phyloP scores from a whole-genome alignment of 345 rosid genomes.

The Citrus trifoliata region DNA sequence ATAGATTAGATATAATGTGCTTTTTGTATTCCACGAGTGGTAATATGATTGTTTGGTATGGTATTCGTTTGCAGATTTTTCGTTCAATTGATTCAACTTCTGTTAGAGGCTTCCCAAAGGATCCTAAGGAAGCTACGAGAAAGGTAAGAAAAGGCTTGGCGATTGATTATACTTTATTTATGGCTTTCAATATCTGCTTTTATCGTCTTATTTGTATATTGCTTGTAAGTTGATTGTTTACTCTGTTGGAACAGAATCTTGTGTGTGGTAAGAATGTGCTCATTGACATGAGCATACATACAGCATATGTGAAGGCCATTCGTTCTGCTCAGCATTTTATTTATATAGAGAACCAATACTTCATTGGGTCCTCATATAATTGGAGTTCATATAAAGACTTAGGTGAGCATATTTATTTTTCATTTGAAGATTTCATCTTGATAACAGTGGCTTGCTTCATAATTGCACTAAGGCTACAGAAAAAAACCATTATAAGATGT shows the following conservation, averaged over 20 bases:
- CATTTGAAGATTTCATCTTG: neutral
- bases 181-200: neutral
- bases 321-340: conserved; percentile 97
- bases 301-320: conserved; percentile 92
- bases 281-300: conserved; percentile 99
- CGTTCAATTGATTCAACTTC: conserved; percentile 96
- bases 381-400: conserved; percentile 77
- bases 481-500: neutral
- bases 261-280: conserved; percentile 90
- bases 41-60: conserved; percentile 4
- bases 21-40: neutral
- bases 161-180: neutral
- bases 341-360: conserved; percentile 95
- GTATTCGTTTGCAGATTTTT: conserved; percentile 55
- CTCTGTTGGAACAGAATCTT: conserved; percentile 60
- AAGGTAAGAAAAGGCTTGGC: conserved; percentile 44
- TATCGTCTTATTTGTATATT: neutral
- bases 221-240: conserved; percentile 15
- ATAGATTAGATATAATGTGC: neutral
- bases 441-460: neutral
- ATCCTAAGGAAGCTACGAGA: conserved; percentile 68
- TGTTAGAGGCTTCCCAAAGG: conserved; percentile 86
- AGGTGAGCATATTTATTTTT: conserved; percentile 41
- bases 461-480: neutral
- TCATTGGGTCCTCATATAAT: conserved; percentile 87